Percentiles rank a stretch among this genome's conserved stretches.
phyloP scores from a whole-genome alignment of 2,329 filamentous ascomycete genomes.

The Lachnellula subtilissima region DNA sequence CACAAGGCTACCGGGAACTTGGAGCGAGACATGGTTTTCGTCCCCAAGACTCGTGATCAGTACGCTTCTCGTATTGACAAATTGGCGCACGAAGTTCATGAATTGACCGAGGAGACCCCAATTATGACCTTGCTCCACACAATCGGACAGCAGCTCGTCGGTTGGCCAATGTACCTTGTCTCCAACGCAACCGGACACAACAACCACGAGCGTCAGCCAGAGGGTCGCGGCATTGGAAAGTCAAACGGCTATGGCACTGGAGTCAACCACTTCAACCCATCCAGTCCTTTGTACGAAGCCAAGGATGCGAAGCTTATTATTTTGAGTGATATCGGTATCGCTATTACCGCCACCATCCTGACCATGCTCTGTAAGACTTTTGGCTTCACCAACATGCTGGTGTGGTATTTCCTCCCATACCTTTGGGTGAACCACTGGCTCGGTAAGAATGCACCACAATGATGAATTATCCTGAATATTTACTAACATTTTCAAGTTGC shows the following conservation, averaged over 20 bases:
- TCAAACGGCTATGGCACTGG: slow-evolving; percentile 71
- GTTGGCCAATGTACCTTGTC: slow-evolving; percentile 89
- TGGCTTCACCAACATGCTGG: slow-evolving; percentile 78
- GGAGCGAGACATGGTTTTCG: slow-evolving; percentile 97
- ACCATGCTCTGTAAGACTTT: slow-evolving; percentile 67
- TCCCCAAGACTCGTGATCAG: slow-evolving; percentile 84
- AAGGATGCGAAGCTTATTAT: slow-evolving; percentile 85
- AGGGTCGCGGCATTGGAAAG: slow-evolving; percentile 93
- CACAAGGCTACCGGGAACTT: slow-evolving; percentile 98
- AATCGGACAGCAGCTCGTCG: slow-evolving; percentile 79
- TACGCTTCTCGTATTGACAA: slow-evolving; percentile 72
- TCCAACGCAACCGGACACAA: slow-evolving; percentile 96
- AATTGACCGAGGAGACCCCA: slow-evolving; percentile 93
- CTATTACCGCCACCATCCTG: slow-evolving; percentile 52
- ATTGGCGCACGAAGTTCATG: slow-evolving; percentile 73
- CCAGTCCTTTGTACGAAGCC: slow-evolving; percentile 84
- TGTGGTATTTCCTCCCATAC: slow-evolving; percentile 96
- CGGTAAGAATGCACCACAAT: slow-evolving; percentile 49
- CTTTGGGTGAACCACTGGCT: slow-evolving; percentile 99
- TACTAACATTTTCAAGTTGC: slow-evolving; percentile 57
- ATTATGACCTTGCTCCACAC: slow-evolving; percentile 72
- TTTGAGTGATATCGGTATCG: slow-evolving; percentile 78
- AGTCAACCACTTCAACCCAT: slow-evolving; percentile 93
- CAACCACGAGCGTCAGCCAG: slow-evolving; percentile 82
- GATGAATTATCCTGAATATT: neutral